These are phyloP conservation scores for Barbarea vulgaris DNA, from an alignment of 345 rosid species.

Conservation along the genomic window DNA sequence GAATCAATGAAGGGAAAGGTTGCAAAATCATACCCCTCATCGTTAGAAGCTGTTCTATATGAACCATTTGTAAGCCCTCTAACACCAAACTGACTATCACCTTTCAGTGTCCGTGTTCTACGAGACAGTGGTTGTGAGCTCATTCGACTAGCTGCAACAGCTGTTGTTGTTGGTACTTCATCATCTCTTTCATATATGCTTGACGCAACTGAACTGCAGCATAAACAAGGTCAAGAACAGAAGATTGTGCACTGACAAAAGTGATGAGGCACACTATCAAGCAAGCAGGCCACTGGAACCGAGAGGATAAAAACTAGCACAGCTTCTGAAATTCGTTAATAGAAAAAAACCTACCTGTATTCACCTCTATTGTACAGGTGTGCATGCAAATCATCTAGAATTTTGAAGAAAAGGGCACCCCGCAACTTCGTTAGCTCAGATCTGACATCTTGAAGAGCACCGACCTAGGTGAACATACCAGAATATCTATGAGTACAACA, in stretches of 20 bases:
- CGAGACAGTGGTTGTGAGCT: conserved; percentile 85
- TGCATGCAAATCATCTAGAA: conserved; percentile 93
- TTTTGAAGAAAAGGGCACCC: conserved; percentile 78
- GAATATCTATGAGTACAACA: conserved; percentile 30
- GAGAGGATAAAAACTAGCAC: conserved; percentile 9
- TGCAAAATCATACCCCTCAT: conserved; percentile 64
- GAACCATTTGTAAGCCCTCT: conserved; percentile 73
- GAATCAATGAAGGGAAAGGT: conserved; percentile 30
- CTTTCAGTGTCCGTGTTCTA: conserved; percentile 83
- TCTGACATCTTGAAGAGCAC: conserved; percentile 98
- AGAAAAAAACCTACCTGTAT: conserved; percentile 61
- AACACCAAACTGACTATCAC: conserved; percentile 67
- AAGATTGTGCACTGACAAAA: conserved; percentile 27
- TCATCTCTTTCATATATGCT: conserved; percentile 84
- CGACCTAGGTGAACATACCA: conserved; percentile 63
- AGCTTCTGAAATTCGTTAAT: neutral
- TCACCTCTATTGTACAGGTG: conserved; percentile 98
- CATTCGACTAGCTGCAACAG: conserved; percentile 64
- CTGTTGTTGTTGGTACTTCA: conserved; percentile 84
- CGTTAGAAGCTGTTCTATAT: conserved; percentile 61
- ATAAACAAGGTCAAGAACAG: conserved; percentile 44
- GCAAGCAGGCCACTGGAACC: conserved; percentile 17
- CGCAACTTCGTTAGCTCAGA: conserved; percentile 91
- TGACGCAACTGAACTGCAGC: conserved; percentile 77
- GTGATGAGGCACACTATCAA: conserved; percentile 20